These are phyloP conservation scores for Magnaporthiopsis incrustans DNA, from an alignment of 2,329 filamentous ascomycete genomes.

Conservation along the genomic window DNA sequence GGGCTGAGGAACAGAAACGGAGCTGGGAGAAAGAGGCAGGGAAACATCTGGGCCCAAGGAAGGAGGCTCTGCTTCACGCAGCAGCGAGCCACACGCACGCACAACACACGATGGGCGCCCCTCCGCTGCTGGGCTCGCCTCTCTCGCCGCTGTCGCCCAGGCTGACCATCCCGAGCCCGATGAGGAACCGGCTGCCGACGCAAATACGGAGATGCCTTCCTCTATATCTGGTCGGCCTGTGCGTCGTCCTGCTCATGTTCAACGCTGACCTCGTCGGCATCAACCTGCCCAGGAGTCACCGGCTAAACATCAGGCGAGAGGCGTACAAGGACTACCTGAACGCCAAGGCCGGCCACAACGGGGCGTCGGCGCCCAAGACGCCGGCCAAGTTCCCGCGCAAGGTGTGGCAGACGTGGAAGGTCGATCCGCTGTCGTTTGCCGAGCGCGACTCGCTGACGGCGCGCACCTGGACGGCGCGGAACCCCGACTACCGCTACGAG, in stretches of 20 bases:
- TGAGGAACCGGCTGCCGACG: slow-evolving; percentile 21
- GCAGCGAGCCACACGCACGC: no score
- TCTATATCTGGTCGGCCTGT: slow-evolving; percentile 34
- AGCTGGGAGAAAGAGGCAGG: not conserved
- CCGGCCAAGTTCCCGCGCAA: slow-evolving; percentile 49
- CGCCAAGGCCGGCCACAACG: not conserved
- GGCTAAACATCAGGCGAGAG: not conserved
- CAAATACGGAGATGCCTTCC: slow-evolving; percentile 36
- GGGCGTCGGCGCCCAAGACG: not conserved
- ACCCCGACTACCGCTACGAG: slow-evolving; percentile 59
- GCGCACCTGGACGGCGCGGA: slow-evolving; percentile 57
- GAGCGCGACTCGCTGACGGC: slow-evolving; percentile 52
- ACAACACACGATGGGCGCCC: slow-evolving; percentile 5
- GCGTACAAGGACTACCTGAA: slow-evolving; percentile 7
- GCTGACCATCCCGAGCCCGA: slow-evolving; percentile 3
- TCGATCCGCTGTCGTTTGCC: slow-evolving; percentile 58
- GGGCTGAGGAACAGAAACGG: not conserved
- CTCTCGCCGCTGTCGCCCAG: slow-evolving; percentile 6
- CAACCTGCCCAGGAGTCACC: slow-evolving; percentile 7
- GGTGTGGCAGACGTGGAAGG: slow-evolving; percentile 74
- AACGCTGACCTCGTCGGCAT: slow-evolving; percentile 32
- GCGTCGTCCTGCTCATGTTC: slow-evolving; percentile 37
- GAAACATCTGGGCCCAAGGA: not conserved
- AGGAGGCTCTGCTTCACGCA: not conserved
- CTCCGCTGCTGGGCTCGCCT: slow-evolving; percentile 7